Evolutionary conservation across 139 green algal genomes (phyloP).

Genomic region (Astrephomene gubernaculifera): DNA sequence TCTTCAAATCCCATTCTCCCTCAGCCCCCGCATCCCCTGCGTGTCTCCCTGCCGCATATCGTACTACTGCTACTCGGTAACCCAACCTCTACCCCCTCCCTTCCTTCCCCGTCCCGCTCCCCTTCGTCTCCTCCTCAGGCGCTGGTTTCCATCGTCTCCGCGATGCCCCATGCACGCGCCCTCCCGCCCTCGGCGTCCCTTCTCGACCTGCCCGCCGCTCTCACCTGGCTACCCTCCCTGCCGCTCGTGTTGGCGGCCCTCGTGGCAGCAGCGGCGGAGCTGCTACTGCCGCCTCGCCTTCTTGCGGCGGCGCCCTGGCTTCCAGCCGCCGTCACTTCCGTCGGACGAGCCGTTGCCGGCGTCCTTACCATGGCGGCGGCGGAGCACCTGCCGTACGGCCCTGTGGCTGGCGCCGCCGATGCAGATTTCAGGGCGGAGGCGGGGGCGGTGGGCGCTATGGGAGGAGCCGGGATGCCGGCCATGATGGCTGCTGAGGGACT

Average conservation of each 20-base stretch:
- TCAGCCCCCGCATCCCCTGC: too few species aligned
- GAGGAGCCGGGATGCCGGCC: too few species aligned
- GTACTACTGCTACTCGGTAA: neutral
- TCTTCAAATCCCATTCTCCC: too few species aligned
- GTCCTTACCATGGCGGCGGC: neutral
- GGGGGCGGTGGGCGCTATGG: neutral
- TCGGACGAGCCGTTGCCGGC: neutral
- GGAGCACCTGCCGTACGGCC: neutral
- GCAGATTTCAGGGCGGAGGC: neutral
- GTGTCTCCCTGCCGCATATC: neutral
- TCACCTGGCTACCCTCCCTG: conserved; percentile 5
- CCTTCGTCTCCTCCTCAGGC: too few species aligned
- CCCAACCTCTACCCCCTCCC: neutral
- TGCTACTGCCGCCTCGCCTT: neutral
- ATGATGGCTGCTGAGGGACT: too few species aligned
- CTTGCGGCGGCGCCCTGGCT: conserved; percentile 11
- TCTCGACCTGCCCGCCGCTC: neutral
- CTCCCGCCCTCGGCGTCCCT: conserved; percentile 11
- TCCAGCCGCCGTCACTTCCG: conserved; percentile 10
- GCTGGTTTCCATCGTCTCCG: neutral
- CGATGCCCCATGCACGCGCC: neutral
- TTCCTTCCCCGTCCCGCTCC: too few species aligned
- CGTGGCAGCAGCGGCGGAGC: neutral
- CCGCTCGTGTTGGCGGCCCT: neutral
- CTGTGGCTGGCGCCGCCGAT: neutral